Base-by-base conservation (phyloP, 2,329 filamentous ascomycete species). In the Arthrobotrys pseudoclavata region DNA sequence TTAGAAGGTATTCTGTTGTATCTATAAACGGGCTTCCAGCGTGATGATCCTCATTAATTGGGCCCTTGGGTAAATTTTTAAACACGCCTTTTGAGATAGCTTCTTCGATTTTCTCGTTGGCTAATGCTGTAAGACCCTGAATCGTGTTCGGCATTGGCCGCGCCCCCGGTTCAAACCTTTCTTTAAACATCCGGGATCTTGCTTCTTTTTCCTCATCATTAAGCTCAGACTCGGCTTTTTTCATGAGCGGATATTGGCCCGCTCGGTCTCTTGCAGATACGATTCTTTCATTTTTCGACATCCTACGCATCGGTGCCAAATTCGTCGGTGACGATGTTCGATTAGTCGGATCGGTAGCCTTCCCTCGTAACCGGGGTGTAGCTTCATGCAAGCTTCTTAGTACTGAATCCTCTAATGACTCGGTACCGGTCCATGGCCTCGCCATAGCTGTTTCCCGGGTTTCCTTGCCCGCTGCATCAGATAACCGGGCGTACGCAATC, bases 1-100 rank as follows among this genome's bases (percentile, higher is more conserved):
- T 98, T 91, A 98, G 91, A 81, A 98, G 92, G 83, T 97, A 97
- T 84, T 98, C 95, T 0, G 96, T 98, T 0, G 95, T 98, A 82
- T 98, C 93, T 71, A 98, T 89, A 82, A 97, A 98, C 0, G 96
- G 94, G 80, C 91, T 96, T 80, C 91, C 91, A 0, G 92, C 92
- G 80, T 92, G 90, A 62, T 92, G 86, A 80, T 98, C 94, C n/a
- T 91, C 86, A 83, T 94, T 89, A n/a, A 95, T 87, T 4, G 89
- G 90, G 1, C 94, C 88, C 6, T 74, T 79, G 12, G 89, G 90
- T 12, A 99, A 91, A 80, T 96, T 91, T 82, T 89, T 89, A 85
- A 99, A 98, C 82, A 97, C 92, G 0, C 96, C 96, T 34, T 94
- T 87, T 0, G 93, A 91, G 81, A 98, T 97, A 4, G 96, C 96